These are phyloP conservation scores for Aspergillus terreus DNA, from an alignment of 2,329 filamentous ascomycete genomes.

Conservation along the genomic window DNA sequence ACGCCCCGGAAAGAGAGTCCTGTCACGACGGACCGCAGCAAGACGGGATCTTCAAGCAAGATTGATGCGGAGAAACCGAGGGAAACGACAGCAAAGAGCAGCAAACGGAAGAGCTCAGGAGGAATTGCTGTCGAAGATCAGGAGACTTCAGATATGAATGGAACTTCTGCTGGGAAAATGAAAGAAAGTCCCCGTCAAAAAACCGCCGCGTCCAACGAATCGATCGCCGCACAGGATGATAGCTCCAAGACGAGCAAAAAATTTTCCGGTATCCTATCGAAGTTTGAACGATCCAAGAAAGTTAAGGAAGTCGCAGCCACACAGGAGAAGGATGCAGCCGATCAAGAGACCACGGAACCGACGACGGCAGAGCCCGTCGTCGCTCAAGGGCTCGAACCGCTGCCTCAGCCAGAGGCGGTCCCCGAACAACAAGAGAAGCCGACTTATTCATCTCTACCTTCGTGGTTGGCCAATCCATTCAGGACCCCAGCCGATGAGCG, in stretches of 20 bases:
- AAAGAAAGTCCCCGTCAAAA: conserved; percentile 3
- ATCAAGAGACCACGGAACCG: conserved; percentile 4
- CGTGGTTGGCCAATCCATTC: conserved; percentile 76
- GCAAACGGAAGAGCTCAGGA: conserved; percentile 31
- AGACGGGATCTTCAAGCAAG: conserved; percentile 22
- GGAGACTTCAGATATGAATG: conserved; percentile 25
- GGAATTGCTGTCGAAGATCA: conserved; percentile 11
- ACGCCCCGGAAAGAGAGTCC: conserved; percentile 24
- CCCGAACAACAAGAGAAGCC: conserved; percentile 56
- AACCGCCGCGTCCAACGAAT: background rate
- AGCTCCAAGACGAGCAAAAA: conserved; percentile 24
- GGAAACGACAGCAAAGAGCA: conserved; percentile 33
- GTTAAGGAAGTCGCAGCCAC: conserved; percentile 15
- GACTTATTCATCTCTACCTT: conserved; percentile 72
- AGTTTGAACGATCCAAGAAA: conserved; percentile 35
- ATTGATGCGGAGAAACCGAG: conserved; percentile 17
- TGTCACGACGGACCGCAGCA: conserved; percentile 24
- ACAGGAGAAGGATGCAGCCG: conserved; percentile 12
- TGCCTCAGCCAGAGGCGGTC: conserved; percentile 67
- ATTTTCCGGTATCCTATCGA: conserved; percentile 35
- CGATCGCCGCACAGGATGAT: background rate
- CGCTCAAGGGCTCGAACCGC: conserved; percentile 64
- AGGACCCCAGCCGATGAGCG: conserved; percentile 60
- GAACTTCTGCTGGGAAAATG: too few relatives aligned
- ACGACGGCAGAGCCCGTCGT: conserved; percentile 28